phyloP scores from a whole-genome alignment of 768 basidiomycete genomes.

The Lactarius akahatsu region DNA sequence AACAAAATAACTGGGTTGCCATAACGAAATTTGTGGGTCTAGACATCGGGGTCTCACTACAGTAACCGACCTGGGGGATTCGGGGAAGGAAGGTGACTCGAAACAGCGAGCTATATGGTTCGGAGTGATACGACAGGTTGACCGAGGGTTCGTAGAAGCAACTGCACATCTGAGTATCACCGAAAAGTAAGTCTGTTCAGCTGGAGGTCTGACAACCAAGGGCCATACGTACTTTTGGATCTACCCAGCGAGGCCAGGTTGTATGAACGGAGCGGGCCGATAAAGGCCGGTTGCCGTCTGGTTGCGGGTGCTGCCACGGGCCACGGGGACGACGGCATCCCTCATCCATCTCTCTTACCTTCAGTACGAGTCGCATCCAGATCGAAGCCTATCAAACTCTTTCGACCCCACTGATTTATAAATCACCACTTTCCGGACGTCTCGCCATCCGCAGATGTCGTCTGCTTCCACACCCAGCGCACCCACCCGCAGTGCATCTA shows the following conservation, averaged over 20 bases:
- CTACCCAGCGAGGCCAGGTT: background rate
- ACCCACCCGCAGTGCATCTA: conserved; percentile 60
- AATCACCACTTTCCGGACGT: background rate
- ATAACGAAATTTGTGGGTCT: background rate
- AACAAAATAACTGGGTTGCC: background rate
- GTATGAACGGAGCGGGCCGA: background rate
- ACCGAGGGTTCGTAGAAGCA: background rate
- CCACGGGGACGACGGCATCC: background rate
- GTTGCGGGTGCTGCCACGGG: background rate
- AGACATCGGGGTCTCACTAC: background rate
- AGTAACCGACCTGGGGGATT: background rate
- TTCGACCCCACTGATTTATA: background rate
- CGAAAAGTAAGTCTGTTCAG: background rate
- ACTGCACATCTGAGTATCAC: background rate
- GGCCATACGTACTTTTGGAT: too few relatives aligned
- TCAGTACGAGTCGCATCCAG: background rate
- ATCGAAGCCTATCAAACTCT: background rate
- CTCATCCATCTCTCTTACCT: background rate
- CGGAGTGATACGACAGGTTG: background rate
- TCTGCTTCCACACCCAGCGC: conserved; percentile 45
- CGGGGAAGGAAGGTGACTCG: too few relatives aligned
- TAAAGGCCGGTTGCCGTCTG: background rate
- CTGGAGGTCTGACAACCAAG: background rate
- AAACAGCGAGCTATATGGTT: background rate
- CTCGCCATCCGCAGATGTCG: conserved; percentile 22